Conservation (phyloP, 2,329 filamentous ascomycete species). For the Alternaria burnsii region DNA sequence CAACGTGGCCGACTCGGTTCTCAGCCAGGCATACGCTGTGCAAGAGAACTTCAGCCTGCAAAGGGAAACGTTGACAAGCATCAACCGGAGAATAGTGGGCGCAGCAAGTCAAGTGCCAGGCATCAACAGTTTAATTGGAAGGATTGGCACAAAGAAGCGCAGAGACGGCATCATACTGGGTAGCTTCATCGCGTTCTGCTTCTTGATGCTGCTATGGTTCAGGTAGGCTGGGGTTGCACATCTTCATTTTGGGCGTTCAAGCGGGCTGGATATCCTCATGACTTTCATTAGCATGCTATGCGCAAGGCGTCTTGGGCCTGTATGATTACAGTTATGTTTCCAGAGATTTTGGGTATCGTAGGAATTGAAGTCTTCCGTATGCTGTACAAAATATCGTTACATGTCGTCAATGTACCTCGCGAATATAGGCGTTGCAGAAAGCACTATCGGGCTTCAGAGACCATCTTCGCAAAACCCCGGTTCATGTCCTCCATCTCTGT, state of each 20-base stretch:
- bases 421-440: not conserved
- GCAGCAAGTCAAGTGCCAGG: conserved; percentile 93
- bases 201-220: conserved; percentile 78
- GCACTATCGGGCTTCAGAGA: conserved; percentile 48
- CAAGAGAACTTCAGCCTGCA: conserved; percentile 91
- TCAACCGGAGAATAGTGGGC: conserved; percentile 88
- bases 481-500: conserved; percentile 73
- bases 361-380: conserved; percentile 6
- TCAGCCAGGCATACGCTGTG: conserved; percentile 95
- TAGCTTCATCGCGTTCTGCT: conserved; percentile 89
- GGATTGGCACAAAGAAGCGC: conserved; percentile 94
- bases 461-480: conserved; percentile 69
- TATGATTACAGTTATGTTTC: conserved; percentile 44
- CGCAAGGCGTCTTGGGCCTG: conserved; percentile 25
- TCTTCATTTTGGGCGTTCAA: conserved; percentile 29
- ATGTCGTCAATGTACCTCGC: not conserved
- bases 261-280: conserved; percentile 40
- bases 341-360: conserved; percentile 15
- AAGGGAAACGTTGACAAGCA: conserved; percentile 84
- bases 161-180: conserved; percentile 95
- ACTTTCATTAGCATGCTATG: conserved; percentile 24
- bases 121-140: conserved; percentile 87
- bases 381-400: conserved; percentile 10
- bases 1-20: conserved; percentile 85
- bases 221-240: conserved; percentile 31